Evolutionary conservation across 805 yeast genomes (phyloP), one percentile per base, ranked within the genome.

Genomic region (Candida nitratophila): DNA sequence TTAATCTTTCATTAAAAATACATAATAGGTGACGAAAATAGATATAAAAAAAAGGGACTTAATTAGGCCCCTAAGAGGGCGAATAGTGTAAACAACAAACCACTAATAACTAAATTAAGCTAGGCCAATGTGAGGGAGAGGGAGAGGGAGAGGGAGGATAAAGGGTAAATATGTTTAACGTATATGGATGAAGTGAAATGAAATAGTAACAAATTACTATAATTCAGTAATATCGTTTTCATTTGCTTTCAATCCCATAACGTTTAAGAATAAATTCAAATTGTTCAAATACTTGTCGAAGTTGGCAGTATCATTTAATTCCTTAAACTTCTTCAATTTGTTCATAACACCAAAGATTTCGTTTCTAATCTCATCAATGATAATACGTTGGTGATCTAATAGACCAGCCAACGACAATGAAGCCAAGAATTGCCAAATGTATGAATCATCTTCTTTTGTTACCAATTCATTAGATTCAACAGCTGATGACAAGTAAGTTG

Each of bases 371-470:
- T 88, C 96, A 63, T 89, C 97, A 37, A 91, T 96, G 54, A 91
- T 85, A 48, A 87, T 79, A 68, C 96, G 78, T 73, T 91, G 97
- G 60, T 90, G 96, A 55, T 83, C 83, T 54, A 86, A 69, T 60
- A 85, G 83, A 50, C 97, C 96, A 48, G 96, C 91, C 50, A 91
- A 70, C 0, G 98, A 91, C 48, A 91, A 74, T 14, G 96, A 84
- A 20, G 99, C 99, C 63, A 91, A 76, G 59, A 91, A 90, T 68
- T 91, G 97, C 99, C 99, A 91, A 41, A 88, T 88, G 57, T 90
- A 89, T 32, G 89, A 77, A 51, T 82, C 89, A 56, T 84, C 91
- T n/a, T 50, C 61, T 43, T 69, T 69, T 34, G 61, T 60, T 35
- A 66, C 70, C 41, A 66, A 71, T 41, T 49, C 52, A 37, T 44